phyloP scores from a whole-genome alignment of 2,329 filamentous ascomycete species.

The Xylaria sp. region DNA sequence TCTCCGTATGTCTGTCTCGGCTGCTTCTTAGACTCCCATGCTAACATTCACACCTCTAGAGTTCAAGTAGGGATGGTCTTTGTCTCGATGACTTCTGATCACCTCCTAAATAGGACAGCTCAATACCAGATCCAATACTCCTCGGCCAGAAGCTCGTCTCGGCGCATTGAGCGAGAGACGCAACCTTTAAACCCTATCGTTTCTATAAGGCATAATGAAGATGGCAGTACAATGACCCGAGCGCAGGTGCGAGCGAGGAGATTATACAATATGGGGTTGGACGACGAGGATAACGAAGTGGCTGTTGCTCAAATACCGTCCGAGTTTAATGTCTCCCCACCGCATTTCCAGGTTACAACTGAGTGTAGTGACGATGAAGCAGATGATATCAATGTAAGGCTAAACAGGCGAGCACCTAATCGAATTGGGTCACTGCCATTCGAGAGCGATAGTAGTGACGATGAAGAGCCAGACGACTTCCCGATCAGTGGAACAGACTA shows the following conservation, averaged over 20 bases:
- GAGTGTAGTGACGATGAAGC: conserved; percentile 70
- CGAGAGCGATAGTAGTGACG: conserved; percentile 59
- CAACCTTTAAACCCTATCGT: conserved; percentile 54
- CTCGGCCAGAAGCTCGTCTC: conserved; percentile 42
- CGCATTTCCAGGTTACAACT: conserved; percentile 65
- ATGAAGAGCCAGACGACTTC: conserved; percentile 50
- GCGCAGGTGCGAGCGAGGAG: conserved; percentile 57
- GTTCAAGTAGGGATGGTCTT: conserved; percentile 94
- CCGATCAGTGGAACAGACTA: conserved; percentile 45
- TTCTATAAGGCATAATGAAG: conserved; percentile 63
- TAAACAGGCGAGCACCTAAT: conserved; percentile 57
- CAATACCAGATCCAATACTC: conserved; percentile 79
- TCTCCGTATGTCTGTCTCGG: conserved; percentile 75
- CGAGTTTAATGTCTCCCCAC: conserved; percentile 61
- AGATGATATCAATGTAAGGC: conserved; percentile 49
- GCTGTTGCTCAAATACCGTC: conserved; percentile 65
- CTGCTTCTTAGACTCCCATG: conserved; percentile 19
- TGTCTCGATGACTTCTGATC: conserved; percentile 84
- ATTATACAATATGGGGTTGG: conserved; percentile 55
- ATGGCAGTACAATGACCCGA: conserved; percentile 60
- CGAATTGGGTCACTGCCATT: conserved; percentile 66
- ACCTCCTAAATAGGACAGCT: conserved; percentile 76
- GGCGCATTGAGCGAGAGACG: conserved; percentile 43
- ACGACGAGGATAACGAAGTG: conserved; percentile 57
- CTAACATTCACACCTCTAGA: conserved; percentile 54